These are phyloP conservation scores for Podila minutissima DNA, from an alignment of 192 early-diverging fungal species.

Conservation along the genomic window DNA sequence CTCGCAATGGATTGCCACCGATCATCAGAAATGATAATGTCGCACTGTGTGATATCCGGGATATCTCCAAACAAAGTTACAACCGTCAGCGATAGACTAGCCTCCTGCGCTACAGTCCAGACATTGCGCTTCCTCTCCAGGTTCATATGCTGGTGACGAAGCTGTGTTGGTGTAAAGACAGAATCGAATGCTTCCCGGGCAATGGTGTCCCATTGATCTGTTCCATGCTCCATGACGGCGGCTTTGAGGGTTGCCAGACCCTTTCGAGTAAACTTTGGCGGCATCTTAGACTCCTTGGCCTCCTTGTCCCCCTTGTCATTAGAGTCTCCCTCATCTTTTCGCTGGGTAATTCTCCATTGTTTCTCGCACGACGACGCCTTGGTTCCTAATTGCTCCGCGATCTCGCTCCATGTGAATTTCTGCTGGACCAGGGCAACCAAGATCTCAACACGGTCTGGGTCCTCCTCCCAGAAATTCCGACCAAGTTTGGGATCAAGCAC, in stretches of 20 bases:
- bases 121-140: slow-evolving; percentile 7
- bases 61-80: background rate
- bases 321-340: background rate
- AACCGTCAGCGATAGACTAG: background rate
- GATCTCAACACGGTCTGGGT: background rate
- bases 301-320: background rate
- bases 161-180: background rate
- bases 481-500: slow-evolving; percentile 11
- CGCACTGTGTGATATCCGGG: background rate
- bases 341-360: slow-evolving; percentile 18
- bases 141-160: slow-evolving; percentile 12
- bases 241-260: slow-evolving; percentile 2
- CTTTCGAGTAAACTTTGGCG: background rate
- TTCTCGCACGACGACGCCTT: slow-evolving; percentile 21
- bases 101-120: slow-evolving; percentile 11
- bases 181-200: slow-evolving; percentile 2
- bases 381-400: slow-evolving; percentile 12
- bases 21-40: background rate
- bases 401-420: slow-evolving; percentile 9
- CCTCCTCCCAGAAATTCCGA: slow-evolving; percentile 7
- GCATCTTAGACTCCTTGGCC: background rate
- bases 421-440: slow-evolving; percentile 1
- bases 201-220: slow-evolving; percentile 21
- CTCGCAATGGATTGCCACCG: slow-evolving; percentile 16
- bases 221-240: slow-evolving; percentile 9